Base-by-base conservation (phyloP, 2,329 filamentous ascomycete species). In the Colletotrichum sp. region DNA sequence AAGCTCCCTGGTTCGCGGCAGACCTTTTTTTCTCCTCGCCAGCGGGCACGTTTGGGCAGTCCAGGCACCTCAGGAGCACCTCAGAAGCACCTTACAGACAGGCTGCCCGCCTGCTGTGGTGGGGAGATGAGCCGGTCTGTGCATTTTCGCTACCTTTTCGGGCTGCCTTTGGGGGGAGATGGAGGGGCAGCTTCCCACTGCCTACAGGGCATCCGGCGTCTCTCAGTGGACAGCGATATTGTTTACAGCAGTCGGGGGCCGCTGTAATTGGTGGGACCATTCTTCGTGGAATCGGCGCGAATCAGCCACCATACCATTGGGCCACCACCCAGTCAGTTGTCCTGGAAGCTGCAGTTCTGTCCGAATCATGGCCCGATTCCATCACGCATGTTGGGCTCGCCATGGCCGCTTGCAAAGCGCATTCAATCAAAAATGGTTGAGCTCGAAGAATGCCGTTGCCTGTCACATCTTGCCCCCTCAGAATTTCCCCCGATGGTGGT, bases 1-100 rank as follows among this genome's bases (percentile, higher is more conserved):
- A 76, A 75, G 71, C 71, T 76, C 65, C 44, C 71, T 76, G 63
- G 69, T 70, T 75, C 34, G 26, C 69, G 74, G 63, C 44, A 63
- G 74, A 49, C 64, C 52, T 32, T 34, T 65, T 59, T 60, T 59
- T 24, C 24, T 28, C 62, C 34, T 64, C 10, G 13, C 62, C 21
- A 36, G 34, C 62, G 24, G 32, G 26, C 60, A 64, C 32, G n/a
- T 24, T 44, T 64, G 34, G 30, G 32, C 32, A 64, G 57, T 15
- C 57, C 57, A 62, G 57, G 21, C 15, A 26, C 52, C 13, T 26
- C 4, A n/a, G 52, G 52, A 44, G 39, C 39, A 44, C 39, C 39
- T 49, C 39, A 49, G 39, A n/a, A 49, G 39, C 39, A n/a, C 39
- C 39, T 21, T n/a, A 49, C 18, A 21, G 39, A 60, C 34, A 65